Evolutionary conservation across 75 land plant genomes (phyloP), one percentile per base, ranked within the genome.

Genomic region (Picea sitchensis): DNA sequence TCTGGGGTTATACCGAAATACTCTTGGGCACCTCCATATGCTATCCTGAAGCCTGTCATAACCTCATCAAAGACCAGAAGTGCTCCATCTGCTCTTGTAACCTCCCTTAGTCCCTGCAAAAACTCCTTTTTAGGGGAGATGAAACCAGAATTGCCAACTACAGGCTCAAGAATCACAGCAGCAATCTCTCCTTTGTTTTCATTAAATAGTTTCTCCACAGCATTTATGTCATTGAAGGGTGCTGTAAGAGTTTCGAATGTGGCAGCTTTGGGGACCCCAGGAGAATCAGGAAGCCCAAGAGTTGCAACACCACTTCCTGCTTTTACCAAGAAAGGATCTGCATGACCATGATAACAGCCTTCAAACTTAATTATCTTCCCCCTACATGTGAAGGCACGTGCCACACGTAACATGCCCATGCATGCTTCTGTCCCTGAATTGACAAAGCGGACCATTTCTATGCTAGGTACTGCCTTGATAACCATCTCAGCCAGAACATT

Each of bases 291-390:
- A 98, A 95, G 92, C 12, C 99, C 99, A 38, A 95, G 88, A 18
- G 99, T 98, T 5, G 96, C 96, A n/a, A 98, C 98, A 2, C 99
- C 99, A 77, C 98, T 95, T 21, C 99, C 99, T 14, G 99, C 99
- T 81, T 98, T 95, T 31, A 98, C 99, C 64, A 98, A 86, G 76
- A 95, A 98, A 4, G 96, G 79, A 73, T 98, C 93, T n/a, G 98
- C 98, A 83, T 98, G 99, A 11, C 99, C 99, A 79, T 98, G 99
- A 80, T 97, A 97, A 73, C 96, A 93, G 11, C 99, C 99, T 75
- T 98, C 99, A 79, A 98, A 98, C 76, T 98, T 98, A 88, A 98
- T 78, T 75, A 98, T 77, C 68, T 86, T 92, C 65, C 88, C 84
- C 8, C 87, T 86, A 4, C 91, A 89, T 23, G 98, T 98, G 82